A percentile compares a stretch with the other conserved stretches of the same genome.
Conservation (phyloP, 495 filamentous ascomycete genomes). For the Bryoglossum gracile region DNA sequence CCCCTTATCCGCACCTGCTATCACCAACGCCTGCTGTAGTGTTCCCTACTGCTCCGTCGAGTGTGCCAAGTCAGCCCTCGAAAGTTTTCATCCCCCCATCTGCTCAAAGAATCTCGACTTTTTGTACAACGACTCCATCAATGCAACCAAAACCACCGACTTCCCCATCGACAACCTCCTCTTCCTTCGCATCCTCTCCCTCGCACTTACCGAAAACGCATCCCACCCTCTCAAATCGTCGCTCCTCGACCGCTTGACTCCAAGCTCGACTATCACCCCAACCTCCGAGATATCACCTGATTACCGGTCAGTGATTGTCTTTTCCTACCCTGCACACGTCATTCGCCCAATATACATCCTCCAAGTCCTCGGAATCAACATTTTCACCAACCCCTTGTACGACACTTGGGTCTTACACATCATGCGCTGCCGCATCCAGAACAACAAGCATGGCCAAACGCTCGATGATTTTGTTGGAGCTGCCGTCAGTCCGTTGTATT, state of each 20-base stretch:
- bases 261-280: constrained; percentile 8
- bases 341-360: constrained; percentile 8
- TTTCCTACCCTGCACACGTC: constrained; percentile 14
- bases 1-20: too few species aligned
- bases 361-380: constrained; percentile 11
- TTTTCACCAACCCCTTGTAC: constrained; percentile 8
- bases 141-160: constrained; percentile 5
- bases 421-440: constrained; percentile 13
- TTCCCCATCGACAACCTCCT: constrained; percentile 14
- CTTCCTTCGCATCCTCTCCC: constrained; percentile 7
- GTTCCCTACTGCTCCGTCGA: constrained; percentile 10
- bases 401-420: constrained; percentile 17
- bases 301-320: too few species aligned
- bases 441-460: constrained; percentile 18
- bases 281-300: constrained; percentile 7
- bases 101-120: constrained; percentile 14
- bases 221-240: constrained; percentile 8
- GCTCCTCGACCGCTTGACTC: constrained; percentile 11
- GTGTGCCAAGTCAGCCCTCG: constrained; percentile 7
- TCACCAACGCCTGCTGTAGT: constrained; percentile 13
- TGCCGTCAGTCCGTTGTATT: constrained; percentile 4
- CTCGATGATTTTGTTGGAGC: constrained; percentile 6
- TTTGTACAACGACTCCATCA: constrained; percentile 5
- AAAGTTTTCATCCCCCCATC: constrained; percentile 11
- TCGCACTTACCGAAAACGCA: constrained; percentile 6